Evolutionary conservation across 1,284 basidiomycete genomes (phyloP).

Genomic region (Pascua guehoae): DNA sequence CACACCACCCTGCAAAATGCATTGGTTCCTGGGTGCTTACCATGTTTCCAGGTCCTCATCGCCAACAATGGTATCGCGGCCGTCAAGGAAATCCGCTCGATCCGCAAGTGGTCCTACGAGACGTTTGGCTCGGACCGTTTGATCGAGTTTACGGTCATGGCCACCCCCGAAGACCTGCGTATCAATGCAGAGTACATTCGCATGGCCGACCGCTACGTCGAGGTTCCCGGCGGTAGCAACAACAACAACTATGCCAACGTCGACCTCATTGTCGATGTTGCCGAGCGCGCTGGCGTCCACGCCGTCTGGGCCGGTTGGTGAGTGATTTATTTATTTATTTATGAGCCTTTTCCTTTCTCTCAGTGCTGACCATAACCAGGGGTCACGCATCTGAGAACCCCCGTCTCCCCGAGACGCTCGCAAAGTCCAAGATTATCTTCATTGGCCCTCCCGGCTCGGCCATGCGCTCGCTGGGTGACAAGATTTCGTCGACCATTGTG

Average conservation of each 20-base stretch:
- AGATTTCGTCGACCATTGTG: constrained; percentile 99
- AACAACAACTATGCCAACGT: constrained; percentile 99
- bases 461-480: constrained; percentile 98
- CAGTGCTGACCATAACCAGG: constrained; percentile 37
- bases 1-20: not conserved
- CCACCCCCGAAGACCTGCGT: constrained; percentile 90
- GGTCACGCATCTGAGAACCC: constrained; percentile 99
- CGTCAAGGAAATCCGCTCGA: constrained; percentile 98
- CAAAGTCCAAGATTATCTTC: constrained; percentile 94
- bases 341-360: not conserved
- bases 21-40: not conserved
- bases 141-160: constrained; percentile 99
- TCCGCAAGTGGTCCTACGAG: constrained; percentile 99
- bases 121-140: constrained; percentile 95
- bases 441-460: constrained; percentile 98
- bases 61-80: constrained; percentile 99
- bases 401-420: constrained; percentile 89
- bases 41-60: constrained; percentile 72
- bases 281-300: constrained; percentile 94
- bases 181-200: constrained; percentile 99
- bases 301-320: constrained; percentile 99
- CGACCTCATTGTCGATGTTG: constrained; percentile 97
- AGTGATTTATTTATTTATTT: constrained; percentile 35
- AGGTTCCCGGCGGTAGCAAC: constrained; percentile 96
- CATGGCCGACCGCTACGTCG: constrained; percentile 99